Evolutionary conservation across 768 basidiomycete genomes (phyloP), one percentile per base, ranked within the genome.

Genomic region (Amanita polypyramis): DNA sequence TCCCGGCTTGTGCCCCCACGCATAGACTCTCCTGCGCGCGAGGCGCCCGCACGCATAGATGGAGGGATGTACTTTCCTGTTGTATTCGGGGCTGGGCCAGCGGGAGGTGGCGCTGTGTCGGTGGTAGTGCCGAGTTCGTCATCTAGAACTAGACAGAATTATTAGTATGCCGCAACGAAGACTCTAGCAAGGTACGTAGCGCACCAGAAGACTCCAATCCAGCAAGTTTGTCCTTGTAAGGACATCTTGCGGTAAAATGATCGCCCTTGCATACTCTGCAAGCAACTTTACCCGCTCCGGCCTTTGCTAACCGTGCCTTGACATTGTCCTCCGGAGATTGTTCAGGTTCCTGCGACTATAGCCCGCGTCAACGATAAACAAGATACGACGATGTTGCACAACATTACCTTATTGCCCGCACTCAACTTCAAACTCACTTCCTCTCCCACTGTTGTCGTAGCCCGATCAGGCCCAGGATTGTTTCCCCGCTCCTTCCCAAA

Each of bases 201-300:
- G 45, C 57, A 75, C 82, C 82, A 4, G 69, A 66, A 10, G 70
- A 72, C 44, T 81, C 87, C 41, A 92, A 70, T 3, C 79, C 85
- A 8, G 82, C 83, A 11, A 99, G 76, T 7, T 87, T 85, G 58
- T 97, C 93, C 68, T 93, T 96, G 76, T 93, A 94, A 5, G 96
- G 96, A 75, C 96, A 98, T 65, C 94, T 93, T 53, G 93, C 87
- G 11, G 96, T 99, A 66, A 94, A 98, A 70, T 98, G 96, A 54
- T 86, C 87, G 45, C 95, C 96, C 62, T 95, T 90, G 70, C 96
- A 98, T 47, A 96, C 69, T 54, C 96, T 77, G 75, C 96, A 99
- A 37, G 75, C 66, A 53, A 99, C 88, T 61, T 92, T 92, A 60
- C 91, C 91, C 17, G 80, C 81, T 51, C 90, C 91, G 1, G 81